Evolutionary conservation across 805 yeast species (phyloP).

Genomic region (Barnettozyma californica): DNA sequence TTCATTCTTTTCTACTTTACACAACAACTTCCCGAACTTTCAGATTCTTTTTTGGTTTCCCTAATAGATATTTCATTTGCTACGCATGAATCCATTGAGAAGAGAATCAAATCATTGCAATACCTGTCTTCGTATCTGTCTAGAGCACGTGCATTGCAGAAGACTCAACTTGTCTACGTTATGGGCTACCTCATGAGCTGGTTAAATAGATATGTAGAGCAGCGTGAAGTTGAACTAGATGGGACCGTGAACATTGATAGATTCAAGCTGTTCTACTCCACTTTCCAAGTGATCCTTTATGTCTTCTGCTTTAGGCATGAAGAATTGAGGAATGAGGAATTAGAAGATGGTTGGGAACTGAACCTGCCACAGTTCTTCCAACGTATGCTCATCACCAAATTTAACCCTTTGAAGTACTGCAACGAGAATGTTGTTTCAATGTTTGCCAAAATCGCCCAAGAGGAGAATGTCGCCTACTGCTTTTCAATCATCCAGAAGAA

Average conservation of each 20-base stretch:
- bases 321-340: conserved; percentile 37
- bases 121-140: conserved; percentile 88
- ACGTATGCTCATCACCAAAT: conserved; percentile 75
- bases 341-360: conserved; percentile 60
- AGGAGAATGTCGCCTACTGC: conserved; percentile 86
- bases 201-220: conserved; percentile 75
- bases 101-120: conserved; percentile 84
- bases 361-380: conserved; percentile 83
- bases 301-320: conserved; percentile 86
- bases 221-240: conserved; percentile 78
- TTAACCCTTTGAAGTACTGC: conserved; percentile 90
- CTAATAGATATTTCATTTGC: conserved; percentile 80
- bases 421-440: conserved; percentile 90
- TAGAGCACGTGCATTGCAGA: conserved; percentile 68
- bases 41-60: conserved; percentile 78
- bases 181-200: conserved; percentile 79
- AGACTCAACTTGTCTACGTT: conserved; percentile 73
- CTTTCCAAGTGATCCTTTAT: conserved; percentile 84
- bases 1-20: conserved; percentile 76
- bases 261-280: conserved; percentile 83
- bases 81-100: conserved; percentile 60
- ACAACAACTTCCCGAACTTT: conserved; percentile 74
- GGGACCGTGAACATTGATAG: conserved; percentile 78
- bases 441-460: conserved; percentile 89
- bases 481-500: conserved; percentile 89